Evolutionary conservation across 306 rosid species (phyloP), one percentile per base, ranked within the genome.

Genomic region (Crotalaria pallida): DNA sequence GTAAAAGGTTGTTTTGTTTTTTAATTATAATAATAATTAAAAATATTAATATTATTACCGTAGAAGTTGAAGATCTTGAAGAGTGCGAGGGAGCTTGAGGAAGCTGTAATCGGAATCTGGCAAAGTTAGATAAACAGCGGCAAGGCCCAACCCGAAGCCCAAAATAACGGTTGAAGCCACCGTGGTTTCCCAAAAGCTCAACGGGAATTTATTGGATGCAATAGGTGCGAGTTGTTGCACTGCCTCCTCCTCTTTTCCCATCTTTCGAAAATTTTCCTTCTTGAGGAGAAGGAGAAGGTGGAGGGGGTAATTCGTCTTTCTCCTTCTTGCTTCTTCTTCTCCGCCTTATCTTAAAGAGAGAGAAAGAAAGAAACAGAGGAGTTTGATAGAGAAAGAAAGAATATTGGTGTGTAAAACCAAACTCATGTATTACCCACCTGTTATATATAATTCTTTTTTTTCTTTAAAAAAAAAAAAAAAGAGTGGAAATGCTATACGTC

Each of bases 101-200:
- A 94, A 94, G 86, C 99, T 87, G 74, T 94, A 94, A 82, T 94
- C 99, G 21, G 99, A 91, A 47, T 84, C 84, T 3, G 99, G 99
- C 88, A 94, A 85, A 79, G 97, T 88, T 3, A 88, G 81, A 66
- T 94, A 94, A 48, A 94, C 91, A 60, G 86, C 76, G 33, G 87
- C 55, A 49, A 94, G 69, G n/a, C 92, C 88, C 0, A 80, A 2
- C 12, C 71, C 26, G 59, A 89, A 91, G 1, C 84, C 87, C 65
- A 94, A 48, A 0, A 87, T 83, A 63, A 94, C 95, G 29, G 84
- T 66, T n/a, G 88, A 83, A 74, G 87, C 96, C 78, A 76, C 78
- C 2, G 87, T 57, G 2, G 88, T 45, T 82, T 94, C 99, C 86
- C 90, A 84, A 67, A 58, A 84, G 69, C 74, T 93, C 73, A 93